These are phyloP conservation scores for Coniella vitis DNA, from an alignment of 2,329 filamentous ascomycete genomes.

Conservation along the genomic window DNA sequence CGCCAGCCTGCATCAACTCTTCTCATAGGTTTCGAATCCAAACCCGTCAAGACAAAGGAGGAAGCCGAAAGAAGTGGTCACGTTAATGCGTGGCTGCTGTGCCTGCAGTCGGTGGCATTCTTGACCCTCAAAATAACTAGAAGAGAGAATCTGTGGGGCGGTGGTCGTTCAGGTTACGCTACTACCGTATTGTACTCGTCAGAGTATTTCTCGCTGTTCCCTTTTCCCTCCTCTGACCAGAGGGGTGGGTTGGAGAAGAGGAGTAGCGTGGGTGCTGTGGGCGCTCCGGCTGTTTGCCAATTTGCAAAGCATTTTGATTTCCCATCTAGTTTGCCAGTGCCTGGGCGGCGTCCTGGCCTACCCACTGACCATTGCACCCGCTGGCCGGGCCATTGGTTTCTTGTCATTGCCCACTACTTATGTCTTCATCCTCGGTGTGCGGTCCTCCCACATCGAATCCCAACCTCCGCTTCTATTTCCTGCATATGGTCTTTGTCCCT, in stretches of 20 bases:
- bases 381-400: constrained; percentile 25
- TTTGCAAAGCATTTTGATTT: constrained; percentile 29
- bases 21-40: constrained; percentile 39
- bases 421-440: constrained; percentile 4
- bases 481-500: constrained; percentile 39
- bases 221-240: not conserved
- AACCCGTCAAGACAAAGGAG: constrained; percentile 43
- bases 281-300: constrained; percentile 31
- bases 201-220: not conserved
- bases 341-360: constrained; percentile 15
- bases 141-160: constrained; percentile 29
- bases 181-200: constrained; percentile 18
- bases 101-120: constrained; percentile 33
- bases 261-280: constrained; percentile 27
- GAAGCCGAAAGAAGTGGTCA: constrained; percentile 31
- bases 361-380: constrained; percentile 24
- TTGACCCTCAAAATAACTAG: constrained; percentile 30
- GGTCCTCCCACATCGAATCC: constrained; percentile 19
- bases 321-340: constrained; percentile 14
- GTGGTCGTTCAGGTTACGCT: constrained; percentile 27
- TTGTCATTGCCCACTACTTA: constrained; percentile 12
- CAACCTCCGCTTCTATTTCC: constrained; percentile 26
- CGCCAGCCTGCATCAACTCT: constrained; percentile 39
- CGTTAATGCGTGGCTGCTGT: constrained; percentile 27
- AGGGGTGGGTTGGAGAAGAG: constrained; percentile 9